Conservation (phyloP, 805 yeast genomes). For the Barnettozyma vustinii region DNA sequence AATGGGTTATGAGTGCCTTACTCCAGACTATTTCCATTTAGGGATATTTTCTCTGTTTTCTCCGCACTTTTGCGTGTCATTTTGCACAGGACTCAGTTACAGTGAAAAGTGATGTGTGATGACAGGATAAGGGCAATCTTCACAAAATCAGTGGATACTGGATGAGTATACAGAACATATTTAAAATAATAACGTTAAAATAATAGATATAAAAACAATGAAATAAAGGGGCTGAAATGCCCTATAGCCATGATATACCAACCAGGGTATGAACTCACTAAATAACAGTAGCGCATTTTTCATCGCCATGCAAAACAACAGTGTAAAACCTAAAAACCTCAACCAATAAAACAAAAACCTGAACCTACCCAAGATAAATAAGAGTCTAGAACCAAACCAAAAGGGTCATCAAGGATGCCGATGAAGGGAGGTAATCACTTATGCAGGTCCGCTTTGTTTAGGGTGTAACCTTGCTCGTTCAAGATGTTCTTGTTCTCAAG, state of each 20-base stretch:
- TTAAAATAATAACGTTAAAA: neutral
- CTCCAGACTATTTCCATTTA: neutral
- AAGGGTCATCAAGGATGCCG: neutral
- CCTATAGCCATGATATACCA: neutral
- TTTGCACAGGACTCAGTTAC: neutral
- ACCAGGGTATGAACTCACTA: neutral
- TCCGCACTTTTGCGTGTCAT: neutral
- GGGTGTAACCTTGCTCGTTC: constrained; percentile 8
- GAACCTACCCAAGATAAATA: neutral
- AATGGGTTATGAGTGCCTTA: neutral
- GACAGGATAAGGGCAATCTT: neutral
- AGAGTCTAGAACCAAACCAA: neutral
- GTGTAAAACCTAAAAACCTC: neutral
- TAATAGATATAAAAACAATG: neutral
- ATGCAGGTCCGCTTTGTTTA: constrained; percentile 10
- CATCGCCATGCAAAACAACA: neutral
- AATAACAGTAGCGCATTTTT: neutral
- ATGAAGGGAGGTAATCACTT: neutral
- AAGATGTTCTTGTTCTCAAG: constrained; percentile 20
- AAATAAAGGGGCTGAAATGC: neutral
- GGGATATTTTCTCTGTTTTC: neutral
- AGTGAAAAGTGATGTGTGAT: neutral
- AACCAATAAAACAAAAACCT: neutral
- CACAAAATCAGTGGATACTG: too few species aligned
- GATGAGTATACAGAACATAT: too few species aligned